A percentile compares a stretch with the other conserved stretches of the same genome.
phyloP scores from a whole-genome alignment of 2,329 filamentous ascomycete species.

The Fusarium sp. region DNA sequence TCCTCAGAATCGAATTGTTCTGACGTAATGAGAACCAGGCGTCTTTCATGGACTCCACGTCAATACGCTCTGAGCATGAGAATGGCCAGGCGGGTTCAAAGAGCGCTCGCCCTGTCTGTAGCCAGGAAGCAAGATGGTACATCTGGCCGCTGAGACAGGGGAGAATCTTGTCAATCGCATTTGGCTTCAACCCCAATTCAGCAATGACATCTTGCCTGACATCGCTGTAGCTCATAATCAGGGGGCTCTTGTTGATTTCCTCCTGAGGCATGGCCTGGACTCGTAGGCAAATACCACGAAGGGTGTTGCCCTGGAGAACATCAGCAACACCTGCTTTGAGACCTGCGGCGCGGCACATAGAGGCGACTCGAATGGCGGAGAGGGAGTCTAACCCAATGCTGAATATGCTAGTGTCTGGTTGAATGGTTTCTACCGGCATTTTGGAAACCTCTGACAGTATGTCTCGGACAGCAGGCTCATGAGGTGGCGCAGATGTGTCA shows the following conservation, averaged over 20 bases:
- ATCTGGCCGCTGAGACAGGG: background rate
- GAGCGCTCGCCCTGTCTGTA: background rate
- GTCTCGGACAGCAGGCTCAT: background rate
- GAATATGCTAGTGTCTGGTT: background rate
- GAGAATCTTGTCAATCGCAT: background rate
- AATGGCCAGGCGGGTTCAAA: background rate
- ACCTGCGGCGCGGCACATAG: background rate
- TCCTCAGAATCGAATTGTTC: background rate
- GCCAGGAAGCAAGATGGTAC: background rate
- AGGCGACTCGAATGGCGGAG: background rate
- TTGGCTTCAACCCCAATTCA: background rate
- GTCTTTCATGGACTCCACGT: background rate
- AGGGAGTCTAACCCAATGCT: background rate
- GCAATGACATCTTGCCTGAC: background rate
- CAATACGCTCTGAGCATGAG: background rate
- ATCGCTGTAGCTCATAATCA: background rate
- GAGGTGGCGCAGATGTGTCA: background rate
- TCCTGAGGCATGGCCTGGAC: background rate
- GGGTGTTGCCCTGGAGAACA: background rate
- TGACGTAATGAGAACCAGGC: background rate
- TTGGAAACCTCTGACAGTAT: background rate
- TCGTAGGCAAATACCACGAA: slow-evolving; percentile 1
- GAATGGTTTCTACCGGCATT: background rate
- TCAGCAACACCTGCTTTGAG: background rate
- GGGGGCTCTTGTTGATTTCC: background rate